These are phyloP conservation scores for Saccharomyces pastorianus DNA, from an alignment of 1,139 yeast genomes.

Conservation along the genomic window DNA sequence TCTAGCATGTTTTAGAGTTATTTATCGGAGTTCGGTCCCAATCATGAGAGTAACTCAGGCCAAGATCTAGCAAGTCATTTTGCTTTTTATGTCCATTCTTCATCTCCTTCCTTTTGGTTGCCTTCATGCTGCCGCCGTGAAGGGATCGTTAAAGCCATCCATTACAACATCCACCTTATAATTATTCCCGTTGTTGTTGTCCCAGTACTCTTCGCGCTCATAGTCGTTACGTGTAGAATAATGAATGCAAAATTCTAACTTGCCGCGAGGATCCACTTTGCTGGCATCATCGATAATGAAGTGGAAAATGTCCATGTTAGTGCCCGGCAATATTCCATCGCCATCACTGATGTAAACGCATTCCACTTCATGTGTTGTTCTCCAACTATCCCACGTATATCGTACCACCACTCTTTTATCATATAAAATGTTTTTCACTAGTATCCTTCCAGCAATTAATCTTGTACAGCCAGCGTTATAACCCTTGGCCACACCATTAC, in stretches of 20 bases:
- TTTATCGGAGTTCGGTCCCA: not conserved
- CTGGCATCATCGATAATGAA: constrained; percentile 25
- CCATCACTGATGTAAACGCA: constrained; percentile 28
- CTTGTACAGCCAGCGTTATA: constrained; percentile 5
- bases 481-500: not conserved
- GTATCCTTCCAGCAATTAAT: constrained; percentile 21
- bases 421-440: constrained; percentile 28
- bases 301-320: constrained; percentile 28
- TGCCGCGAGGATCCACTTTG: constrained; percentile 9
- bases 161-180: constrained; percentile 25
- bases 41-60: not conserved
- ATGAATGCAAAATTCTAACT: constrained; percentile 27
- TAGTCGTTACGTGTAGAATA: constrained; percentile 24
- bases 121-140: constrained; percentile 5
- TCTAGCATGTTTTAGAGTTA: not conserved
- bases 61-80: not conserved
- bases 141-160: constrained; percentile 26
- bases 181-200: constrained; percentile 27
- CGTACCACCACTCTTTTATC: constrained; percentile 27
- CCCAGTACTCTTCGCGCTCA: constrained; percentile 26
- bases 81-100: not conserved
- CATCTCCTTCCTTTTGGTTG: not conserved
- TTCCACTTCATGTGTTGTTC: constrained; percentile 24
- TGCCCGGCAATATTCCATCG: constrained; percentile 26
- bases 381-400: constrained; percentile 30